phyloP scores from a whole-genome alignment of 495 filamentous ascomycete genomes.

The Antarctomyces pellizariae region DNA sequence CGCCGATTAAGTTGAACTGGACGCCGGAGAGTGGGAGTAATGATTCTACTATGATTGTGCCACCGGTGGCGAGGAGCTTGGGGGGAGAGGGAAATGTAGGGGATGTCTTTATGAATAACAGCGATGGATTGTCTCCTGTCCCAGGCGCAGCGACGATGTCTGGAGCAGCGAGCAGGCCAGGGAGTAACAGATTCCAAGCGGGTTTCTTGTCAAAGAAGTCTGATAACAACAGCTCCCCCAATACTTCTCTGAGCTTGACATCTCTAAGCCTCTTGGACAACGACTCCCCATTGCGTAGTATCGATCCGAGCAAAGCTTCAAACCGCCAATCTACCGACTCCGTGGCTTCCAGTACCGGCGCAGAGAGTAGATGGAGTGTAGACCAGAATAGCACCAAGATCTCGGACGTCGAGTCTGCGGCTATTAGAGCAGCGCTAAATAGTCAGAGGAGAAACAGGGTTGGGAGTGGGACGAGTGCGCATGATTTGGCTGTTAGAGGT shows the following conservation, averaged over 20 bases:
- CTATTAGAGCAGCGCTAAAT: no score
- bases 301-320: conserved; percentile 31
- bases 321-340: conserved; percentile 28
- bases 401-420: conserved; percentile 33
- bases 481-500: no score
- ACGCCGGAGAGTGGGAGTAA: conserved; percentile 28
- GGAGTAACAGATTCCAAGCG: conserved; percentile 66
- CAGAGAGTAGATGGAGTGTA: conserved; percentile 16
- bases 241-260: conserved; percentile 35
- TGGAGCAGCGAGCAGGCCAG: conserved; percentile 26
- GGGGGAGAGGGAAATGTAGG: no score
- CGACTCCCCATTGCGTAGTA: conserved; percentile 44
- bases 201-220: conserved; percentile 62
- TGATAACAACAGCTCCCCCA: conserved; percentile 39
- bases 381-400: conserved; percentile 34
- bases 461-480: no score
- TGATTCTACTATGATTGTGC: conserved; percentile 18
- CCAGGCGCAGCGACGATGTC: conserved; percentile 23
- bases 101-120: conserved; percentile 20
- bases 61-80: conserved; percentile 18
- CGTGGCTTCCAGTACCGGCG: conserved; percentile 23
- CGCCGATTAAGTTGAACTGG: conserved; percentile 38
- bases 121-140: conserved; percentile 31
- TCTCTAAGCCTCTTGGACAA: conserved; percentile 33
- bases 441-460: no score